Percentiles rank a stretch among this genome's conserved stretches.
Evolutionary conservation across 78 protist genomes (phyloP).

Genomic region (Dictyostelium purpureum): DNA sequence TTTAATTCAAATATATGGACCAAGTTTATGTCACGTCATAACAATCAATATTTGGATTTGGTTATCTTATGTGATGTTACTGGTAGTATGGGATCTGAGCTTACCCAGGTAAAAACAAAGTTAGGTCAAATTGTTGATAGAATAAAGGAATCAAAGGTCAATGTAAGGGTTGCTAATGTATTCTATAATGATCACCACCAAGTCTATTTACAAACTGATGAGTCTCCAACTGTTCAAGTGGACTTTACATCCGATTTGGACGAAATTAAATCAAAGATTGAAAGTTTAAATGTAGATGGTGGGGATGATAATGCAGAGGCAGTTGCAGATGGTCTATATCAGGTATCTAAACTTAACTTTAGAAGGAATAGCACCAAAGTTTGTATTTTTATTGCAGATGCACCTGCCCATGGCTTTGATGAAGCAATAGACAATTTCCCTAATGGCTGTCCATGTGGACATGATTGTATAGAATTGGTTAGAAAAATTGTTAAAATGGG

Average conservation of each 20-base stretch:
- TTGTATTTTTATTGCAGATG: conserved; percentile 50
- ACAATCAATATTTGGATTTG: conserved; percentile 5
- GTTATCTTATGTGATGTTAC: conserved; percentile 43
- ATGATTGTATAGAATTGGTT: background rate
- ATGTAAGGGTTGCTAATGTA: conserved; percentile 35
- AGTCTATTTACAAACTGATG: background rate
- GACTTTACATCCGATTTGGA: conserved; percentile 13
- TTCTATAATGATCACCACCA: conserved; percentile 41
- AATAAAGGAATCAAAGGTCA: background rate
- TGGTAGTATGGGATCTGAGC: conserved; percentile 27
- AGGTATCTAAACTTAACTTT: conserved; percentile 17
- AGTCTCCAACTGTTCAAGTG: background rate
- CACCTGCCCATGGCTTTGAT: conserved; percentile 34
- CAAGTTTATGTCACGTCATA: background rate
- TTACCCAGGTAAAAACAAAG: conserved; percentile 3
- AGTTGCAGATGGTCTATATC: conserved; percentile 60
- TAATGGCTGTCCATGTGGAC: conserved; percentile 65
- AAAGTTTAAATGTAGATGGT: background rate
- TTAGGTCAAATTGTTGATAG: conserved; percentile 20
- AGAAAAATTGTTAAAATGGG: background rate
- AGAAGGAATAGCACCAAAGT: conserved; percentile 4
- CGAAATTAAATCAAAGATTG: background rate
- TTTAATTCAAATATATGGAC: conserved; percentile 50
- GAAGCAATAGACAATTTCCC: background rate
- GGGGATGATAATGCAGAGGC: conserved; percentile 54